phyloP scores from a whole-genome alignment of 2,329 filamentous ascomycete genomes.

The Hortaea werneckii region DNA sequence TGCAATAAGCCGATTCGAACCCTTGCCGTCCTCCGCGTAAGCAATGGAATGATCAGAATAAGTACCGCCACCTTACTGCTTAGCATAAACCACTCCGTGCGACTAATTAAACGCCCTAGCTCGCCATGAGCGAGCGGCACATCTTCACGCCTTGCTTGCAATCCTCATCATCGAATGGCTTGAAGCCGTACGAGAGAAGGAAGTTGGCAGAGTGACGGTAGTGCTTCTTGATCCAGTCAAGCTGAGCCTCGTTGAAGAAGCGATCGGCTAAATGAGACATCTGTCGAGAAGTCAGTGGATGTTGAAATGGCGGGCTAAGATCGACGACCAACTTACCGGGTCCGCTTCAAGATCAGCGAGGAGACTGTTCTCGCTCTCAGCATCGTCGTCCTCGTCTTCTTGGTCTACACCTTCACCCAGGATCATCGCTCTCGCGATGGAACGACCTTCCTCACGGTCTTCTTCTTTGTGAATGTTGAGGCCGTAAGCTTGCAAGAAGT shows the following conservation, averaged over 20 bases:
- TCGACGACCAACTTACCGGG: not conserved
- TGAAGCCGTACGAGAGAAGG: conserved; percentile 6
- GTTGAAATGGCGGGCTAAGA: not conserved
- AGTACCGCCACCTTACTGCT: too few relatives aligned
- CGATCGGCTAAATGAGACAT: conserved; percentile 13
- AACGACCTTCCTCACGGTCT: conserved; percentile 27
- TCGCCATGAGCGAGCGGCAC: not conserved
- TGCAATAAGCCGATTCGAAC: too few relatives aligned
- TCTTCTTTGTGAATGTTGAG: conserved; percentile 30
- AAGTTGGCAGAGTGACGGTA: conserved; percentile 8
- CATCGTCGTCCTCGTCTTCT: conserved; percentile 16
- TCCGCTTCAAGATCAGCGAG: conserved; percentile 6
- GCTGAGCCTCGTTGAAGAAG: conserved; percentile 7
- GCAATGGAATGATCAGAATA: too few relatives aligned
- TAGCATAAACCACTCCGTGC: too few relatives aligned
- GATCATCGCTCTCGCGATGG: conserved; percentile 24
- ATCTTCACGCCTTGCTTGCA: conserved; percentile 5
- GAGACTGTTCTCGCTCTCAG: conserved; percentile 1
- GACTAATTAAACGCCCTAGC: too few relatives aligned
- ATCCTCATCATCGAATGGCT: conserved; percentile 8
- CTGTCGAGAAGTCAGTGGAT: not conserved
- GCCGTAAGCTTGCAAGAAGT: conserved; percentile 23
- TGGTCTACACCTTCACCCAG: conserved; percentile 43
- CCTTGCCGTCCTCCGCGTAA: too few relatives aligned
- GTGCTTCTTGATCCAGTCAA: conserved; percentile 12